phyloP scores from a whole-genome alignment of 2,329 filamentous ascomycete species.

The Chalaropsis ovoidea region DNA sequence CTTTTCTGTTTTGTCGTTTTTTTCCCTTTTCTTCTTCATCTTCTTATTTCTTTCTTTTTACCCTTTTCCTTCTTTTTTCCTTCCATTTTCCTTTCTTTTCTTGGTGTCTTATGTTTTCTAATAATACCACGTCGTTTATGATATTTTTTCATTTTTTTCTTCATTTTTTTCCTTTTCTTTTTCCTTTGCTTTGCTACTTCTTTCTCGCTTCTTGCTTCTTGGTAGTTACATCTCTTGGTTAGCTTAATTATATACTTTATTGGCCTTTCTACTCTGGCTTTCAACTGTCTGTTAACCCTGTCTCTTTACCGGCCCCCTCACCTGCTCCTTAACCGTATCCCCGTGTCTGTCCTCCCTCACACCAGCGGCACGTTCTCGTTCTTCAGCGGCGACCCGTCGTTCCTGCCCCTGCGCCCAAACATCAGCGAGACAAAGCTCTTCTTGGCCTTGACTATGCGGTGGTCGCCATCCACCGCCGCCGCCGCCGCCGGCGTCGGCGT shows the following conservation, averaged over 20 bases:
- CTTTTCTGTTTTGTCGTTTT: not conserved
- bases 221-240: not conserved
- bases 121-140: slow-evolving; percentile 16
- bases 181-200: not conserved
- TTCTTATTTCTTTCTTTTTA: not conserved
- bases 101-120: slow-evolving; percentile 16
- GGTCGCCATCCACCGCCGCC: not conserved
- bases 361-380: slow-evolving; percentile 6
- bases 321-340: not conserved
- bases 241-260: not conserved
- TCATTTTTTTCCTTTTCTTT: not conserved
- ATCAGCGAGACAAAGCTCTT: slow-evolving; percentile 41
- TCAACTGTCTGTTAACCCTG: not conserved
- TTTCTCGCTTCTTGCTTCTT: not conserved
- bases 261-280: not conserved
- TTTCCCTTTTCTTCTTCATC: not conserved
- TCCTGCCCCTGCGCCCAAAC: slow-evolving; percentile 30
- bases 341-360: not conserved
- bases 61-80: not conserved
- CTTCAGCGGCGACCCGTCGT: slow-evolving; percentile 13
- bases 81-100: slow-evolving; percentile 1
- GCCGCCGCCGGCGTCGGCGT: not conserved
- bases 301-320: not conserved
- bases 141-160: not conserved
- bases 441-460: slow-evolving; percentile 32